Evolutionary conservation across 176 grass and related monocot species (phyloP).

Genomic region (Oryza meridionalis): DNA sequence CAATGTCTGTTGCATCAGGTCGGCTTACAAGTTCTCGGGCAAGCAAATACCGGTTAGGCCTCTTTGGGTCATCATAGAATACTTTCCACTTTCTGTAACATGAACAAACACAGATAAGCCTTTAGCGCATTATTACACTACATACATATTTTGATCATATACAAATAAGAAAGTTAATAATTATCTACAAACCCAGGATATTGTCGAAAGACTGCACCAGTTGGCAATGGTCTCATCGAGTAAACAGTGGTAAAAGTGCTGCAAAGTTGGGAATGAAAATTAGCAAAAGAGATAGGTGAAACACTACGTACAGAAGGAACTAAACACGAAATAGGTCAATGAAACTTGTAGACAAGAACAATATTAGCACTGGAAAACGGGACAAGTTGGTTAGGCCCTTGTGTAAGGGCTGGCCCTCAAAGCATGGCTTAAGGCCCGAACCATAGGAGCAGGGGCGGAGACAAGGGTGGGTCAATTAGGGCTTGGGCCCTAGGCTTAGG

Average conservation of each 20-base stretch:
- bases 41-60: constrained; percentile 86
- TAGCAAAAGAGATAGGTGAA: neutral
- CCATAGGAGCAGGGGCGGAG: too few species aligned
- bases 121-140: constrained; percentile 4
- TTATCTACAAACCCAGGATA: constrained; percentile 75
- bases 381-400: neutral
- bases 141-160: constrained; percentile 9
- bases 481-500: too few species aligned
- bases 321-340: neutral
- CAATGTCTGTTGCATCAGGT: constrained; percentile 84
- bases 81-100: constrained; percentile 86
- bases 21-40: constrained; percentile 66
- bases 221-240: constrained; percentile 84
- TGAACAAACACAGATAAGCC: constrained; percentile 6
- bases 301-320: constrained; percentile 19
- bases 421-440: too few species aligned
- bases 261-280: constrained; percentile 35
- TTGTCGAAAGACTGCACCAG: constrained; percentile 91
- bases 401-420: too few species aligned
- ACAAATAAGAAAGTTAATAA: neutral
- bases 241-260: constrained; percentile 97
- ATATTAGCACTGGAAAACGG: neutral
- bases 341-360: neutral
- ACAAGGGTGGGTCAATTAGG: too few species aligned
- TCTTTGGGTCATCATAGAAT: constrained; percentile 81